Evolutionary conservation across 805 yeast genomes (phyloP), one percentile per base, ranked within the genome.

Genomic region (Candida ulmi): DNA sequence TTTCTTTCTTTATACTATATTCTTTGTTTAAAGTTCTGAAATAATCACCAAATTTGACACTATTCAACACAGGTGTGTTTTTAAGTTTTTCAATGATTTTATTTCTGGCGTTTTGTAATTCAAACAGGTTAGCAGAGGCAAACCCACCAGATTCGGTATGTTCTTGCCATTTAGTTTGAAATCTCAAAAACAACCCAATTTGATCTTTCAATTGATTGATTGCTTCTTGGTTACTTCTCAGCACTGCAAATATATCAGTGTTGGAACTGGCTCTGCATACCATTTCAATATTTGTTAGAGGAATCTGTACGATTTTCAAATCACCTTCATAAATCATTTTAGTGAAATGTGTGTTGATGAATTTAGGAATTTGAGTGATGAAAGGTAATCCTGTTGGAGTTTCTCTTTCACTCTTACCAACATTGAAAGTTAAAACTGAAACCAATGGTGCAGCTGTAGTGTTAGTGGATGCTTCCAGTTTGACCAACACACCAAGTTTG

Each of bases 401-500:
- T 1, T 55, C 61, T 25, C 44, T 42, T 32, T 57, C 51, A 8
- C 53, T 48, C 12, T 17, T 27, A 15, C 77, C 76, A 38, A 69
- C 68, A 43, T 72, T 60, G 49, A 76, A 74, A 0, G 72, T 63
- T 39, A 78, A 48, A 5, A 75, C 55, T 4, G 71, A 53, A 11
- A 72, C 55, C 4, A 70, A 52, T 11, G 72, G 49, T 1, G 31
- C 19, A 11, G 38, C 38, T 0, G 15, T 29, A 12, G 39, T 49
- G 6, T 33, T 21, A 21, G 6, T 27, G 1, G 38, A 9, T 45
- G 26, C 60, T 46, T 39, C 57, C 52, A 15, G 60, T 53, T 68
- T 76, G 29, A 74, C 65, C 19, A 81, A 61, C 40, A 82, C 70
- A 5, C 88, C 95, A 11, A 74, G 60, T 35, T 65, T 57, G 1